These are phyloP conservation scores for Xylaria multiplex DNA, from an alignment of 2,329 filamentous ascomycete genomes.

Conservation along the genomic window DNA sequence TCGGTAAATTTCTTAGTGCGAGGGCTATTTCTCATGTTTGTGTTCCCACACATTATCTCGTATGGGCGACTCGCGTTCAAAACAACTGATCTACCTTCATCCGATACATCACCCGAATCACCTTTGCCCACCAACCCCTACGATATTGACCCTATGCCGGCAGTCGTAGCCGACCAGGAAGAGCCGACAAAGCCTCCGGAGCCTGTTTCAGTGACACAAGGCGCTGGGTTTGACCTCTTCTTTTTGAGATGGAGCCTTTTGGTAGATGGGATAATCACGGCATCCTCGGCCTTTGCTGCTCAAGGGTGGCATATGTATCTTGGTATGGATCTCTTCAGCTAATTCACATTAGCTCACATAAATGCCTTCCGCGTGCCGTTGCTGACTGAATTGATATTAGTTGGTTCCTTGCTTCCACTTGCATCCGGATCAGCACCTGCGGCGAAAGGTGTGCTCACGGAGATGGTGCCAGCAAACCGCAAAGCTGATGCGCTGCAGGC, in stretches of 20 bases:
- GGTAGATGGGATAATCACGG: conserved; percentile 40
- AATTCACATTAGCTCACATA: too few species aligned
- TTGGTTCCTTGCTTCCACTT: conserved; percentile 42
- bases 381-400: conserved; percentile 24
- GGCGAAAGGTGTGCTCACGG: conserved; percentile 42
- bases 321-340: conserved; percentile 29
- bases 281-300: conserved; percentile 39
- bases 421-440: conserved; percentile 43
- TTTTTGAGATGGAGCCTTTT: conserved; percentile 43
- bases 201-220: conserved; percentile 33
- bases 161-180: conserved; percentile 30
- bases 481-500: conserved; percentile 42
- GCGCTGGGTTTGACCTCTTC: conserved; percentile 42
- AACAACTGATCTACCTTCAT: conserved; percentile 6
- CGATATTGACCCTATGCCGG: conserved; percentile 38
- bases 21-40: conserved; percentile 44
- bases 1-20: conserved; percentile 37
- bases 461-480: conserved; percentile 41
- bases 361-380: neutral
- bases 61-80: conserved; percentile 37
- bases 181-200: conserved; percentile 39
- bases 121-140: conserved; percentile 37
- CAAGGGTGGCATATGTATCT: conserved; percentile 44
- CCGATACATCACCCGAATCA: conserved; percentile 28
- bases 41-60: conserved; percentile 44